Percentiles rank a stretch among this genome's conserved stretches.
phyloP scores from a whole-genome alignment of 2,329 filamentous ascomycete species.

The Calcarisporium arbuscula region DNA sequence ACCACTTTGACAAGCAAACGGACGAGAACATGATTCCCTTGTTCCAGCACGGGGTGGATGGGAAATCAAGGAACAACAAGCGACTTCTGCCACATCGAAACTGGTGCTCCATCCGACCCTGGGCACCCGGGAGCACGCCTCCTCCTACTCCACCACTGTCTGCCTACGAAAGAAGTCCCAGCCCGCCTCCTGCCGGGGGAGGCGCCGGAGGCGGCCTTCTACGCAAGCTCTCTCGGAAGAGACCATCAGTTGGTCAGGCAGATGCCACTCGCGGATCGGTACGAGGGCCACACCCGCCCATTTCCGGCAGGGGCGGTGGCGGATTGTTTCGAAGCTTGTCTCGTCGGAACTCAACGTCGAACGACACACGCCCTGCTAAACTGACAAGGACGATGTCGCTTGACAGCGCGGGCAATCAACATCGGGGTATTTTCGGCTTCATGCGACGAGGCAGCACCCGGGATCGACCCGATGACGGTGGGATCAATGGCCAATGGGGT shows the following conservation, averaged over 20 bases:
- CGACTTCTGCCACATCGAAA: constrained; percentile 83
- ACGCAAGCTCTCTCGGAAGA: constrained; percentile 32
- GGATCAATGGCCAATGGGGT: constrained; percentile 50
- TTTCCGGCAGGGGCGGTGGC: constrained; percentile 37
- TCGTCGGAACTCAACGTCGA: constrained; percentile 23
- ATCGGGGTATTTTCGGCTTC: constrained; percentile 34
- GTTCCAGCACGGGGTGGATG: constrained; percentile 83
- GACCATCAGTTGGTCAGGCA: constrained; percentile 24
- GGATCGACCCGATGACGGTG: constrained; percentile 39
- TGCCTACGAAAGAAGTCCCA: constrained; percentile 36
- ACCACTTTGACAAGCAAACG: constrained; percentile 67
- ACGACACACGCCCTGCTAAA: constrained; percentile 30
- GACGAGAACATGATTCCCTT: constrained; percentile 96
- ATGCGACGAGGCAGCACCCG: constrained; percentile 34
- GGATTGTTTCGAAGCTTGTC: constrained; percentile 40
- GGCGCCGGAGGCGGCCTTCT: constrained; percentile 36
- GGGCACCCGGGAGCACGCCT: constrained; percentile 71
- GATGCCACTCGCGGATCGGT: constrained; percentile 31
- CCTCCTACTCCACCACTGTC: constrained; percentile 56
- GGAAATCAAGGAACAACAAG: constrained; percentile 85
- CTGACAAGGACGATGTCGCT: constrained; percentile 57
- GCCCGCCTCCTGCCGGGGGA: constrained; percentile 26
- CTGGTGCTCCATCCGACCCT: constrained; percentile 89
- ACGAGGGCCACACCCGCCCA: constrained; percentile 40
- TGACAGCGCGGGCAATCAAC: constrained; percentile 1